phyloP scores from a whole-genome alignment of 2,329 filamentous ascomycete species.

The Trichoderma lentiforme region DNA sequence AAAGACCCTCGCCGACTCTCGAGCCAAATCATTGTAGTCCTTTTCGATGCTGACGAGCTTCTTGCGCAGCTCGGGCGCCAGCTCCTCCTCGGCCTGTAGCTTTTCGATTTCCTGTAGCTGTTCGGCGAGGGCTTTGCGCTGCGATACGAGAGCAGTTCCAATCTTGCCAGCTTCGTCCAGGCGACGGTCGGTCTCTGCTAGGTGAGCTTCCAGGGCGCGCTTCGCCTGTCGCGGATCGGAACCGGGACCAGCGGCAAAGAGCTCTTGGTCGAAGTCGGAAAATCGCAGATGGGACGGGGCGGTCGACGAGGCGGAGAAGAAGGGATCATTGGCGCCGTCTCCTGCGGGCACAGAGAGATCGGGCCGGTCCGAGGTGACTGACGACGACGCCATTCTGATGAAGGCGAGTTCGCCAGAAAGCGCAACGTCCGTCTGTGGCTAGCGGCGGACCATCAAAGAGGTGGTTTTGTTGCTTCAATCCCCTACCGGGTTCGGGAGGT shows the following conservation, averaged over 20 bases:
- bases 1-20: conserved; percentile 85
- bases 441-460: conserved; percentile 22
- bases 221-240: conserved; percentile 83
- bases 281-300: conserved; percentile 62
- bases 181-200: conserved; percentile 86
- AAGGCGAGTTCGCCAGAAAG: conserved; percentile 24
- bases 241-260: conserved; percentile 72
- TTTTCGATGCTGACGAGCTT: conserved; percentile 84
- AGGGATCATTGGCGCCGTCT: conserved; percentile 50
- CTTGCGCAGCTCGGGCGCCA: conserved; percentile 76
- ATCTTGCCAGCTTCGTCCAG: conserved; percentile 89
- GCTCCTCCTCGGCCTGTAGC: conserved; percentile 69
- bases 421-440: conserved; percentile 23
- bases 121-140: conserved; percentile 78
- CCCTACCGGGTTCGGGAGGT: conserved; percentile 1
- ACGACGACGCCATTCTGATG: conserved; percentile 43
- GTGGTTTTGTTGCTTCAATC: neutral
- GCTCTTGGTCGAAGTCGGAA: conserved; percentile 76
- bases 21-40: conserved; percentile 91
- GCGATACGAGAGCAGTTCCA: conserved; percentile 81
- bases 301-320: conserved; percentile 42
- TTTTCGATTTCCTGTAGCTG: conserved; percentile 81
- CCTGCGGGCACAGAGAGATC: conserved; percentile 38
- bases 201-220: conserved; percentile 83
- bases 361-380: conserved; percentile 41